phyloP scores from a whole-genome alignment of 208 protist genomes.

The Angomonas ambiguus region DNA sequence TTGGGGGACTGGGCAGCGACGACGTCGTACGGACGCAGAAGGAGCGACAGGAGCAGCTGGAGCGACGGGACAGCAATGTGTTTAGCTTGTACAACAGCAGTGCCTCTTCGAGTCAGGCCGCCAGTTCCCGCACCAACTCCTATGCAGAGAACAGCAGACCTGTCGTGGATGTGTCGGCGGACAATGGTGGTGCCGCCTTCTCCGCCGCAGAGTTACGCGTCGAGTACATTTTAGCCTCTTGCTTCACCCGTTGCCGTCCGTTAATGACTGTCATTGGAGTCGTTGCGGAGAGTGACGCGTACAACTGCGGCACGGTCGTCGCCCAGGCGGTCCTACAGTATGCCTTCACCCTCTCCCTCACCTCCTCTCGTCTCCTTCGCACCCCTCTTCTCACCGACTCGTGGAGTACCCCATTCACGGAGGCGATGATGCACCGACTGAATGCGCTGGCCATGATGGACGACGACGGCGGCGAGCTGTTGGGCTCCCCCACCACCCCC shows the following conservation, averaged over 20 bases:
- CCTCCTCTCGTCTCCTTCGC: constrained; percentile 38
- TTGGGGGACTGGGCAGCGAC: constrained; percentile 30
- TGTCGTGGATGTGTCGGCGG: constrained; percentile 3
- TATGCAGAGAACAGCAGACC: constrained; percentile 4
- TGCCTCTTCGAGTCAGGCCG: background rate
- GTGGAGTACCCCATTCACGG: constrained; percentile 50
- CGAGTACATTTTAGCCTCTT: constrained; percentile 47
- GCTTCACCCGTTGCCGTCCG: constrained; percentile 42
- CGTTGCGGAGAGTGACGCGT: constrained; percentile 41
- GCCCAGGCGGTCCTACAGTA: constrained; percentile 49
- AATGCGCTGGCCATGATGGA: constrained; percentile 31
- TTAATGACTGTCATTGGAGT: constrained; percentile 49
- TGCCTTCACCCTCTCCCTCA: constrained; percentile 45
- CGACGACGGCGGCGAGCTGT: background rate
- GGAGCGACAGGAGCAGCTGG: constrained; percentile 18
- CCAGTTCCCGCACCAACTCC: background rate
- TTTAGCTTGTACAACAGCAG: constrained; percentile 9
- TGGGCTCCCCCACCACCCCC: background rate
- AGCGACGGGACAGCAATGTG: background rate
- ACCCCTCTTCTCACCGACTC: constrained; percentile 22
- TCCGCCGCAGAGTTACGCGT: constrained; percentile 21
- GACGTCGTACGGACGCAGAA: constrained; percentile 32
- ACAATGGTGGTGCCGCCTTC: background rate
- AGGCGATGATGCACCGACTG: constrained; percentile 50
- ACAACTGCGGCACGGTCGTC: constrained; percentile 38